A percentile compares a stretch with the other conserved stretches of the same genome.
These are phyloP conservation scores for Yamadazyma epiphylla DNA, from an alignment of 1,139 yeast genomes.

Conservation along the genomic window DNA sequence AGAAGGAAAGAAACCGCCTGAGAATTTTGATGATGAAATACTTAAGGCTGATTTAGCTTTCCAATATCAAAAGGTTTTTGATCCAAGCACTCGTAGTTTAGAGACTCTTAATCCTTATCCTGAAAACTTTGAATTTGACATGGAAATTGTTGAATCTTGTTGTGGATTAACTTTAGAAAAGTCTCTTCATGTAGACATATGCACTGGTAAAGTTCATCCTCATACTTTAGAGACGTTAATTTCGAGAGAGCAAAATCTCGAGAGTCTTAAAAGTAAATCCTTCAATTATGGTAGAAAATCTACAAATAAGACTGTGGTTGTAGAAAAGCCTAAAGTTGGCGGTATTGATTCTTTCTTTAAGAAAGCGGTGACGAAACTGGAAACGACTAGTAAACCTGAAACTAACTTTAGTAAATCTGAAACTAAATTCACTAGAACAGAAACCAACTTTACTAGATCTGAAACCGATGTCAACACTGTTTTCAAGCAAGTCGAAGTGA, in stretches of 20 bases:
- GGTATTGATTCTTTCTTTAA: conserved; percentile 15
- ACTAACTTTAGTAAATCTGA: not conserved
- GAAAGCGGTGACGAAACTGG: too few relatives aligned
- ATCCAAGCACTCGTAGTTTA: conserved; percentile 50
- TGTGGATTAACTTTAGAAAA: conserved; percentile 57
- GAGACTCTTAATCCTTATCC: conserved; percentile 61
- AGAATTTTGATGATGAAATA: conserved; percentile 56
- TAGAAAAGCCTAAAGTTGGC: too few relatives aligned
- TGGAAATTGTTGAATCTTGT: conserved; percentile 47
- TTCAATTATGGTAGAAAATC: conserved; percentile 9
- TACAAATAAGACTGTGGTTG: conserved; percentile 2
- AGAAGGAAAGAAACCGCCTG: conserved; percentile 64
- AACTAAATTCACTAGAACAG: too few relatives aligned
- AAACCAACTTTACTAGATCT: not conserved
- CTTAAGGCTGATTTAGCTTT: conserved; percentile 75
- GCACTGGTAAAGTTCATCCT: conserved; percentile 69
- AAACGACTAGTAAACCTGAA: too few relatives aligned
- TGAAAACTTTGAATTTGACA: conserved; percentile 23
- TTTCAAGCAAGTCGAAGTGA: not conserved
- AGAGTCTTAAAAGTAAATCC: conserved; percentile 22
- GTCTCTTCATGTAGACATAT: conserved; percentile 51
- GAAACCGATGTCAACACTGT: not conserved
- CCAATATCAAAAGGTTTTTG: conserved; percentile 79
- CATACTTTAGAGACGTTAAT: conserved; percentile 46
- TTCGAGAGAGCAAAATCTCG: conserved; percentile 41